A percentile compares a stretch with the other conserved stretches of the same genome.
Evolutionary conservation across 139 green algal species (phyloP).

Genomic region (Yamagishiella unicocca): DNA sequence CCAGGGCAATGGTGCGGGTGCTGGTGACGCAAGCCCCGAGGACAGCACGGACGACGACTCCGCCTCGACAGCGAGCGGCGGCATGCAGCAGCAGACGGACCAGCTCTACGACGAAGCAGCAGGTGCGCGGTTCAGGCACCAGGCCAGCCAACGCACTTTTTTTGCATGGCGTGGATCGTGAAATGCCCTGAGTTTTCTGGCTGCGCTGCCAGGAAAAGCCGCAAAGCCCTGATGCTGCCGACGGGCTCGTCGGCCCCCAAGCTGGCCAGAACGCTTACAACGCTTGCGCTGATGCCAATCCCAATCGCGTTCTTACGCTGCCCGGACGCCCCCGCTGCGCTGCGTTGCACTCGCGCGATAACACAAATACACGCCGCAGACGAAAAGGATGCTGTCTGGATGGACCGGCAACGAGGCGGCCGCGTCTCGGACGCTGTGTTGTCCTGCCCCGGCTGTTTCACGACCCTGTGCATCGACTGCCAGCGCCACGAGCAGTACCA

Average conservation of each 20-base stretch:
- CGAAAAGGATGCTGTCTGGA: slow-evolving; percentile 64
- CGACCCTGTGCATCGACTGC: slow-evolving; percentile 82
- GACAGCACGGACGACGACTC: background rate
- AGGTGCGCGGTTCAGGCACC: too few relatives aligned
- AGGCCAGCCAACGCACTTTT: background rate
- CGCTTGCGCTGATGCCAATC: too few relatives aligned
- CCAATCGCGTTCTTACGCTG: too few relatives aligned
- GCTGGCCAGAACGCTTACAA: too few relatives aligned
- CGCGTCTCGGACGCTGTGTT: slow-evolving; percentile 75
- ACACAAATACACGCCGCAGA: too few relatives aligned
- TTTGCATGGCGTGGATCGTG: too few relatives aligned
- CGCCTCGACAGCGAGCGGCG: background rate
- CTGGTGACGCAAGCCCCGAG: background rate
- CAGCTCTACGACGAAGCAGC: slow-evolving; percentile 67
- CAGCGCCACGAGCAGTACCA: slow-evolving; percentile 73
- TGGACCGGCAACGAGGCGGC: slow-evolving; percentile 51
- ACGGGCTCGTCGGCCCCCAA: too few relatives aligned
- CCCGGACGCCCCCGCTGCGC: too few relatives aligned
- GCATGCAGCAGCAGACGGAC: slow-evolving; percentile 34
- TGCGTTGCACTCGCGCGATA: too few relatives aligned
- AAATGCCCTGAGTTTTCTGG: too few relatives aligned
- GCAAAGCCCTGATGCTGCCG: too few relatives aligned
- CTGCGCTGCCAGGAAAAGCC: too few relatives aligned
- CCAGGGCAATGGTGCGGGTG: background rate
- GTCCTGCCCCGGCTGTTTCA: slow-evolving; percentile 81